phyloP scores from a whole-genome alignment of 345 rosid genomes.

The Boechera stricta region DNA sequence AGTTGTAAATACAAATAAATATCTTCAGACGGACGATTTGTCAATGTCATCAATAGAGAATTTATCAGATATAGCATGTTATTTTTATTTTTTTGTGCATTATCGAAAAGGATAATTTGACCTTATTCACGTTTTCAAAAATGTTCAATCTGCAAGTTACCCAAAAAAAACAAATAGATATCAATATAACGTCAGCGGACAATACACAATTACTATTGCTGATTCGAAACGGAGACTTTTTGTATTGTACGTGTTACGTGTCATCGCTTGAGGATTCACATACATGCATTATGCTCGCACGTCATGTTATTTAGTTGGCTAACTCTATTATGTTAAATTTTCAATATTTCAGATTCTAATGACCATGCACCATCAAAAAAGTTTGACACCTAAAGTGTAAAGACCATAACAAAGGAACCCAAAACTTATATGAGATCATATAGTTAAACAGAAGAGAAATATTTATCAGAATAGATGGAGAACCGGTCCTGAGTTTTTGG shows the following conservation, averaged over 20 bases:
- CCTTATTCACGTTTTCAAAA: no score
- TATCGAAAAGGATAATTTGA: no score
- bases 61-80: no score
- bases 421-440: background rate
- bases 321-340: background rate
- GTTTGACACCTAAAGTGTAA: background rate
- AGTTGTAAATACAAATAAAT: no score
- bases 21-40: no score
- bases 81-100: no score
- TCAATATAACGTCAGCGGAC: slow-evolving; percentile 8
- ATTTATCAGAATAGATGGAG: background rate
- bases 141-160: no score
- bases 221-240: slow-evolving; percentile 10
- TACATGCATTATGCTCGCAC: slow-evolving; percentile 40
- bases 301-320: slow-evolving; percentile 9
- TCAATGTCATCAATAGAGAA: no score
- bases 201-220: background rate
- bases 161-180: background rate
- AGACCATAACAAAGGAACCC: background rate
- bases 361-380: background rate
- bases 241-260: slow-evolving; percentile 26
- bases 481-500: background rate
- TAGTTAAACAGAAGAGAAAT: background rate
- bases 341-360: slow-evolving; percentile 1
- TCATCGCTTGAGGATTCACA: slow-evolving; percentile 30